Evolutionary conservation across 306 rosid species (phyloP), one percentile per base, ranked within the genome.

Genomic region (Parietaria judaica): DNA sequence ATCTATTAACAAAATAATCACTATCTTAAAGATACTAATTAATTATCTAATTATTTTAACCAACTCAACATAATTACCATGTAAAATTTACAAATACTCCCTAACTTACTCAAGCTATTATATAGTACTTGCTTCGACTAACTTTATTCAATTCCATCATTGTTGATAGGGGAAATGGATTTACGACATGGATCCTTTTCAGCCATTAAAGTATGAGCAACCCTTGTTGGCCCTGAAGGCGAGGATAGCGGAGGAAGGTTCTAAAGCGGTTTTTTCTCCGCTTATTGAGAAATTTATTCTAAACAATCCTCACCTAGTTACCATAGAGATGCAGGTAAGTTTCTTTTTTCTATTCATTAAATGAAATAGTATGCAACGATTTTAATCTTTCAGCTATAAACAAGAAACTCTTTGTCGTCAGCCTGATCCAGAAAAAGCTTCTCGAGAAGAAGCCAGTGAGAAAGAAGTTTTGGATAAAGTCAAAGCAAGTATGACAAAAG

Each of bases 141-240:
- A 7, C 12, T 43, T 14, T 39, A 8, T 9, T 36, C 35, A n/a
- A 61, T 70, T 58, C 31, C 51, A 23, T 66, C 69, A 50, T 14
- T 66, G 46, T 69, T 61, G 58, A 50, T 71, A 92, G 99, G 99
- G 99, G 61, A 92, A 88, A 75, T 92, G 99, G 99, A 86, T 92
- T 61, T 92, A 92, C 74, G 99, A 92, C 81, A 64, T 92, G 96
- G 78, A 92, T 84, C 99, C 99, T 68, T 86, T 92, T 71, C 89
- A 84, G 65, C 99, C 97, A 66, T 67, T 92, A 60, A 92, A 88
- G 79, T 92, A 88, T 53, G 99, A 92, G 83, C 80, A 82, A 60
- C 99, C 99, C 63, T 83, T 92, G 61, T 78, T 72, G 77, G 95
- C 76, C 65, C 84, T 92, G 66, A 92, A 92, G 75, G 85, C 87